phyloP scores from a whole-genome alignment of 2,329 filamentous ascomycete species.

The Penicillium fuscoglaucum region DNA sequence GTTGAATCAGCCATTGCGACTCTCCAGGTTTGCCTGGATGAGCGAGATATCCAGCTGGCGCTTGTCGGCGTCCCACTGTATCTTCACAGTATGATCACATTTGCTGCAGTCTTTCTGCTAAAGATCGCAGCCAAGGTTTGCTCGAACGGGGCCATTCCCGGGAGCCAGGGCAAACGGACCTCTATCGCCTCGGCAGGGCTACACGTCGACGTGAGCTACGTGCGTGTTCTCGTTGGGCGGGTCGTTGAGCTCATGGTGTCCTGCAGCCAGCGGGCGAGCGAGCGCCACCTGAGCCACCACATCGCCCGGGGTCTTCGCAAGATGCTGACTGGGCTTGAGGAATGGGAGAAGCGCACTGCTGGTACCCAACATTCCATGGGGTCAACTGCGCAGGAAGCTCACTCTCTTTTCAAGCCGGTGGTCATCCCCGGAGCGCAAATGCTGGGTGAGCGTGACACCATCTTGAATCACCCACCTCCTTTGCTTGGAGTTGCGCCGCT shows the following conservation, averaged over 20 bases:
- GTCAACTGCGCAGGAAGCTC: slow-evolving; percentile 26
- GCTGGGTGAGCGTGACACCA: slow-evolving; percentile 39
- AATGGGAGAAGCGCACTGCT: slow-evolving; percentile 40
- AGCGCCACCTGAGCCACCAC: slow-evolving; percentile 44
- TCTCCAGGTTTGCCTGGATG: slow-evolving; percentile 45
- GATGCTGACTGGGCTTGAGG: slow-evolving; percentile 43
- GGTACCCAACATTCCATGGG: slow-evolving; percentile 23
- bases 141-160: slow-evolving; percentile 33
- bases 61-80: slow-evolving; percentile 48
- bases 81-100: slow-evolving; percentile 51
- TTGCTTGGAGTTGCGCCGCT: slow-evolving; percentile 40
- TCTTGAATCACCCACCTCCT: slow-evolving; percentile 39
- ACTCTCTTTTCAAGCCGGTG: slow-evolving; percentile 40
- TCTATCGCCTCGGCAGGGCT: slow-evolving; percentile 42
- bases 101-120: slow-evolving; percentile 48
- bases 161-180: slow-evolving; percentile 38
- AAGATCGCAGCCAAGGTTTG: slow-evolving; percentile 47
- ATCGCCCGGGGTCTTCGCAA: slow-evolving; percentile 42
- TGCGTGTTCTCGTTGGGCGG: slow-evolving; percentile 37
- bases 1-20: slow-evolving; percentile 47
- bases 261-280: slow-evolving; percentile 41
- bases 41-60: slow-evolving; percentile 45
- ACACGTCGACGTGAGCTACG: slow-evolving; percentile 37
- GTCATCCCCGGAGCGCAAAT: slow-evolving; percentile 40
- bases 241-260: slow-evolving; percentile 42